Percentiles rank a stretch among this genome's conserved stretches.
Conservation (phyloP, 2,329 filamentous ascomycete species). For the Aspergillus chevalieri region DNA sequence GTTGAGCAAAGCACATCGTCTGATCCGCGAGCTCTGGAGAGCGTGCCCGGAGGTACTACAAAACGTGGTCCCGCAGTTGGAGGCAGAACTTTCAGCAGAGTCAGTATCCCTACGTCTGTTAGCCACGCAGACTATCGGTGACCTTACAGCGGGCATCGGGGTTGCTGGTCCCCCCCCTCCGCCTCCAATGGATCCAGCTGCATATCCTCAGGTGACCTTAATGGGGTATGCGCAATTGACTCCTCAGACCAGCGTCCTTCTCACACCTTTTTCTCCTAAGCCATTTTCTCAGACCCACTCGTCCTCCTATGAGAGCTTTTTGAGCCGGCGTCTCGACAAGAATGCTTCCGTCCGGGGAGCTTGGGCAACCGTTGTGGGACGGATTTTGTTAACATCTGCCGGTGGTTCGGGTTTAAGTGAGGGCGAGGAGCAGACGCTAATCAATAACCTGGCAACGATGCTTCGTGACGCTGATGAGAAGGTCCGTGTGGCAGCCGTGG, state of each 20-base stretch:
- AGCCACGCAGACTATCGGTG: conserved; percentile 88
- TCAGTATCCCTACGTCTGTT: conserved; percentile 79
- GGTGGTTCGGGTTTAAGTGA: conserved; percentile 81
- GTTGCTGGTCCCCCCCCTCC: conserved; percentile 76
- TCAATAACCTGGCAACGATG: conserved; percentile 70
- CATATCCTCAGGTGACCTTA: conserved; percentile 62
- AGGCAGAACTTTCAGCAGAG: conserved; percentile 85
- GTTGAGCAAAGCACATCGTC: conserved; percentile 77
- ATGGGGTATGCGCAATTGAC: conserved; percentile 46
- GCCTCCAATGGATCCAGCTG: conserved; percentile 68
- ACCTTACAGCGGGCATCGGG: conserved; percentile 90
- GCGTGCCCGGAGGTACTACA: conserved; percentile 81
- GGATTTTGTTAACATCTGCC: conserved; percentile 84
- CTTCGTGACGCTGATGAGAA: conserved; percentile 84
- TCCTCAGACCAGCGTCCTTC: conserved; percentile 56
- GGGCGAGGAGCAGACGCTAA: conserved; percentile 70
- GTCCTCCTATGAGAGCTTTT: conserved; percentile 73
- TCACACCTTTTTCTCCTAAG: conserved; percentile 77
- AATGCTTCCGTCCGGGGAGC: conserved; percentile 72
- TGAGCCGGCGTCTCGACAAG: conserved; percentile 82
- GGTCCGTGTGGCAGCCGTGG: conserved; percentile 82
- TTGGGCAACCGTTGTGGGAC: conserved; percentile 77
- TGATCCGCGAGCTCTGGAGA: conserved; percentile 89
- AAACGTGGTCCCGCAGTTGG: conserved; percentile 89
- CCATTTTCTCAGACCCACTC: conserved; percentile 81